Conservation (phyloP, 179 eudicot genomes). For the Beta corolliflora region DNA sequence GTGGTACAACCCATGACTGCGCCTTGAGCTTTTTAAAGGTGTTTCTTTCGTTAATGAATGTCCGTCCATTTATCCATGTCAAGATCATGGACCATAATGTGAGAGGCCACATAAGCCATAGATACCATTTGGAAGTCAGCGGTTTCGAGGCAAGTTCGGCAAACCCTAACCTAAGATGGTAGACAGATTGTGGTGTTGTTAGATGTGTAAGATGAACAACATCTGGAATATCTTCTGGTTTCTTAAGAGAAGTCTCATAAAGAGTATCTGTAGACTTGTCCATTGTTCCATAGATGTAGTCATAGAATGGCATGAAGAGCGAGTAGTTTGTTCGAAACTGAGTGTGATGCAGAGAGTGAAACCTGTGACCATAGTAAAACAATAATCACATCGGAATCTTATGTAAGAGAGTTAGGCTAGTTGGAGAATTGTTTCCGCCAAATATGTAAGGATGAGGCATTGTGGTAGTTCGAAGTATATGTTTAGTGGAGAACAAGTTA, state of each 20-base stretch:
- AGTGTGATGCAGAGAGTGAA: constrained; percentile 87
- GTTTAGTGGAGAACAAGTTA: too few species aligned
- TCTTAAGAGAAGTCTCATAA: constrained; percentile 51
- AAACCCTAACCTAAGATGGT: constrained; percentile 71
- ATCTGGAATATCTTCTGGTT: constrained; percentile 50
- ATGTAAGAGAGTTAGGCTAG: too few species aligned
- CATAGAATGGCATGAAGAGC: constrained; percentile 87
- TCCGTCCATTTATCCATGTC: constrained; percentile 50
- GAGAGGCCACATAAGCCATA: constrained; percentile 79
- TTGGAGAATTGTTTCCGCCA: too few species aligned
- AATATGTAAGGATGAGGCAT: too few species aligned
- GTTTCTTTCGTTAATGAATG: constrained; percentile 65
- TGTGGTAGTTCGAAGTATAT: too few species aligned
- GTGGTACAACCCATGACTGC: constrained; percentile 84
- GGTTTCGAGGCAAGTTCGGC: constrained; percentile 74
- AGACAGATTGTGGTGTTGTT: constrained; percentile 73
- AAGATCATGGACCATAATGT: constrained; percentile 63
- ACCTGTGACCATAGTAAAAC: constrained; percentile 39
- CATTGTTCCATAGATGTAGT: constrained; percentile 75
- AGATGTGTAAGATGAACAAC: constrained; percentile 81
- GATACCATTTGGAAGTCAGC: constrained; percentile 59
- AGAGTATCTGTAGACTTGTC: constrained; percentile 60
- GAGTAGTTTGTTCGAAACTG: constrained; percentile 84
- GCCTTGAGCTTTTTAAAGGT: constrained; percentile 53
- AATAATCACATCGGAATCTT: neutral